Percentiles rank a stretch among this genome's conserved stretches.
Conservation (phyloP, 2,329 filamentous ascomycete species). For the Metarhizium guizhouense region DNA sequence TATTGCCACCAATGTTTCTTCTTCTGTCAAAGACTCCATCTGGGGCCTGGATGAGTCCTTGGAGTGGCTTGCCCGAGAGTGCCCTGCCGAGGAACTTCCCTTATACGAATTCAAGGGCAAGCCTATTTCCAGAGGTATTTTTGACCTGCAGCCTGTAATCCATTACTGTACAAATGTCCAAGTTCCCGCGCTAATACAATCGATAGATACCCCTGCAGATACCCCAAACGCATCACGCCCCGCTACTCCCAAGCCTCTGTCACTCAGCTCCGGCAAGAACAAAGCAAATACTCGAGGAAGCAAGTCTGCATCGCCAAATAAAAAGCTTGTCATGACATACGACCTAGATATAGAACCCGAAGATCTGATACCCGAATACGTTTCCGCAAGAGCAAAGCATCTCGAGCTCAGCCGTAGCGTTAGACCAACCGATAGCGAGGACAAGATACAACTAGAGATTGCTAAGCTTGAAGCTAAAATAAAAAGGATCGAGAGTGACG, state of each 20-base stretch:
- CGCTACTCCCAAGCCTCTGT: slow-evolving; percentile 34
- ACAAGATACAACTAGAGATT: slow-evolving; percentile 36
- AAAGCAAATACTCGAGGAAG: slow-evolving; percentile 22
- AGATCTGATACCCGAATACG: slow-evolving; percentile 63
- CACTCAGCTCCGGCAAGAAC: slow-evolving; percentile 16
- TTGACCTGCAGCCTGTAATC: not conserved
- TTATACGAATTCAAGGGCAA: slow-evolving; percentile 49
- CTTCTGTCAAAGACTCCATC: slow-evolving; percentile 52
- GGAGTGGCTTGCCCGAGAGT: slow-evolving; percentile 83
- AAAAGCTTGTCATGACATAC: slow-evolving; percentile 39
- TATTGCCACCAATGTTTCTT: slow-evolving; percentile 53
- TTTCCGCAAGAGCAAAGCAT: slow-evolving; percentile 64
- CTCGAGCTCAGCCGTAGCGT: slow-evolving; percentile 37
- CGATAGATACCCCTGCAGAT: slow-evolving; percentile 38
- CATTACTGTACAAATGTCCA: not conserved
- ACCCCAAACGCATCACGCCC: slow-evolving; percentile 40
- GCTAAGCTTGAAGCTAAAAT: slow-evolving; percentile 66
- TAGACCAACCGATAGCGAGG: slow-evolving; percentile 11
- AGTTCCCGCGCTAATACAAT: slow-evolving; percentile 5
- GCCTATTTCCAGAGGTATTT: slow-evolving; percentile 27
- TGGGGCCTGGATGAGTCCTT: slow-evolving; percentile 85
- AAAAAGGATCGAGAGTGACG: slow-evolving; percentile 65
- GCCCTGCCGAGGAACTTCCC: slow-evolving; percentile 58
- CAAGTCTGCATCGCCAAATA: slow-evolving; percentile 17
- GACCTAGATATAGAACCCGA: slow-evolving; percentile 69